Conservation (phyloP, 805 yeast species). For the Starmerella floris region DNA sequence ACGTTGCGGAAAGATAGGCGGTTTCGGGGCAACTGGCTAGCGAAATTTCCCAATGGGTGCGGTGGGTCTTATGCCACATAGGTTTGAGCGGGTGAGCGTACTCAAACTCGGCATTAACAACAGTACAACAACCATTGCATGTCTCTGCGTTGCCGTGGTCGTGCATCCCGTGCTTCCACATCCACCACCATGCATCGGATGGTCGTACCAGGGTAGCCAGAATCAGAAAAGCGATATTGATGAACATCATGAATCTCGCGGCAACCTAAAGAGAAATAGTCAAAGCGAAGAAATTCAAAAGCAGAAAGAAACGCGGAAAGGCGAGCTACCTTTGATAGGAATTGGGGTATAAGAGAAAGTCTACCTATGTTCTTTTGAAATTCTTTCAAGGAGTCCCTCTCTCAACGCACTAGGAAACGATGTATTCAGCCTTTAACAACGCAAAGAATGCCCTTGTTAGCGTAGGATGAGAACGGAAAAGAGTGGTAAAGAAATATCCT, state of each 20-base stretch:
- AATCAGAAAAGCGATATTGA: conserved; percentile 9
- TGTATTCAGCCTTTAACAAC: too few species aligned
- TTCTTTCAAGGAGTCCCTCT: too few species aligned
- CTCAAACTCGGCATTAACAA: conserved; percentile 20
- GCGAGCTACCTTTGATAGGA: too few species aligned
- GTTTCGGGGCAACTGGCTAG: conserved; percentile 17
- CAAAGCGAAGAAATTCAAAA: too few species aligned
- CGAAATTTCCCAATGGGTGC: conserved; percentile 11
- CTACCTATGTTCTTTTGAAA: too few species aligned
- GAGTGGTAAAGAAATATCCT: too few species aligned
- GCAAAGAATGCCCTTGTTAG: too few species aligned
- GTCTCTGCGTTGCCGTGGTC: conserved; percentile 8
- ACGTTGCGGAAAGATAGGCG: conserved; percentile 23
- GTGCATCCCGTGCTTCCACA: conserved; percentile 16
- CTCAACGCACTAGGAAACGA: too few species aligned
- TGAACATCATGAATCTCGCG: not conserved
- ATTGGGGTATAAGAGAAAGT: too few species aligned
- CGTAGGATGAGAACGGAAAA: too few species aligned
- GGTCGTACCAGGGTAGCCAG: conserved; percentile 13
- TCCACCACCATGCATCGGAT: conserved; percentile 22
- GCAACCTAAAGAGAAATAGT: too few species aligned
- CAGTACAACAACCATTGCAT: conserved; percentile 26
- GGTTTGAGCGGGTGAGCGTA: conserved; percentile 15
- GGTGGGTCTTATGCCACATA: conserved; percentile 8
- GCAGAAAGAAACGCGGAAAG: too few species aligned